Evolutionary conservation across 371 early-diverging fungal species (phyloP).

Genomic region (Conidiobolus incongruus): DNA sequence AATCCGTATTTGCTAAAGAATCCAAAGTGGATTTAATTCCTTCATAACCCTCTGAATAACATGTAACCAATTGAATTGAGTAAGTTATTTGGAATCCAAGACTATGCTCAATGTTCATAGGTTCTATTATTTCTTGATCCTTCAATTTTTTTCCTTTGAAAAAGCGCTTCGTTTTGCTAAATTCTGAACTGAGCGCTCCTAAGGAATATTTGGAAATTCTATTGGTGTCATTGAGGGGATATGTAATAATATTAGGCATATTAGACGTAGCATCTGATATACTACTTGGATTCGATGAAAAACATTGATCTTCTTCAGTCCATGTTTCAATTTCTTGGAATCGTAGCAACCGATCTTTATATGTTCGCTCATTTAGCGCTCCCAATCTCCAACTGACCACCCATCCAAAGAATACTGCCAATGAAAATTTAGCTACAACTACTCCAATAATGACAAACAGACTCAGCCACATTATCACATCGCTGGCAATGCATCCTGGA

Average conservation of each 20-base stretch:
- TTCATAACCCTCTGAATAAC: constrained; percentile 80
- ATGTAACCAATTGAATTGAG: constrained; percentile 56
- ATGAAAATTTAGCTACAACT: constrained; percentile 53
- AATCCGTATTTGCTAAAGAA: constrained; percentile 80
- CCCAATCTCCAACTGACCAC: constrained; percentile 49
- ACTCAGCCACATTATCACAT: constrained; percentile 48
- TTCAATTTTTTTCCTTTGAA: too few species aligned
- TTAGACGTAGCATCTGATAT: too few species aligned
- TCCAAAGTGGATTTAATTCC: constrained; percentile 85
- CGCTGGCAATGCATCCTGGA: constrained; percentile 52
- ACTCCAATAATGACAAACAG: constrained; percentile 54
- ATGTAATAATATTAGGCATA: too few species aligned
- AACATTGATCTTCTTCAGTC: constrained; percentile 16
- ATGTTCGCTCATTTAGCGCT: constrained; percentile 39
- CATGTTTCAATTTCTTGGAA: constrained; percentile 31
- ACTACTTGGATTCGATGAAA: too few species aligned
- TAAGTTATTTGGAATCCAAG: constrained; percentile 34
- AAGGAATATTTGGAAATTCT: too few species aligned
- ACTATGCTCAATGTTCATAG: not conserved
- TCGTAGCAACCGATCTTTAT: constrained; percentile 26
- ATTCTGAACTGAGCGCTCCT: too few species aligned
- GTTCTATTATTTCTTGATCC: not conserved
- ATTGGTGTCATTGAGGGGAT: too few species aligned
- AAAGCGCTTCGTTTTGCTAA: too few species aligned
- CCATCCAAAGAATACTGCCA: constrained; percentile 70